Conservation (phyloP, 2,329 filamentous ascomycete genomes). For the Verticillium isaacii region DNA sequence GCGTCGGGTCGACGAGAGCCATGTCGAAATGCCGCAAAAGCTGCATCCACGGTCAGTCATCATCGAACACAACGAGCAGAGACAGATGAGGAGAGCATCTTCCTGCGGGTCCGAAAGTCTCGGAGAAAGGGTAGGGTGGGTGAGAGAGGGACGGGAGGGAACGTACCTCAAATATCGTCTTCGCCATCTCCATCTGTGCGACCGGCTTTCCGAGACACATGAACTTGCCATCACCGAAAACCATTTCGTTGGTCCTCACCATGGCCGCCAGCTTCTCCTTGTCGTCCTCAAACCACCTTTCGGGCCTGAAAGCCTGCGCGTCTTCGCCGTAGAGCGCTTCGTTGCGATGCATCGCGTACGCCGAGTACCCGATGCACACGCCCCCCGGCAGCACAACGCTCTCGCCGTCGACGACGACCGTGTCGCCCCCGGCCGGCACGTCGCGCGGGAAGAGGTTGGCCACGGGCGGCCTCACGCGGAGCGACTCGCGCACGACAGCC, state of each 20-base stretch:
- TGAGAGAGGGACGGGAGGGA: not conserved
- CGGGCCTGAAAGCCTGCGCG: conserved; percentile 50
- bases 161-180: conserved; percentile 29
- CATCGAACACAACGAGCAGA: not conserved
- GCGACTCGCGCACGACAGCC: conserved; percentile 30
- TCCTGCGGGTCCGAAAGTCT: not conserved
- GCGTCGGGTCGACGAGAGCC: conserved; percentile 17
- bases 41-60: conserved; percentile 10
- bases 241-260: conserved; percentile 7
- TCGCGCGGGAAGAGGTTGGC: conserved; percentile 17
- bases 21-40: conserved; percentile 23
- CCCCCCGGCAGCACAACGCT: conserved; percentile 41
- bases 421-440: conserved; percentile 15
- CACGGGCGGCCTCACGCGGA: conserved; percentile 21
- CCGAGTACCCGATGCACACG: conserved; percentile 54
- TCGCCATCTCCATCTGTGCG: conserved; percentile 7
- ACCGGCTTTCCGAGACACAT: conserved; percentile 10
- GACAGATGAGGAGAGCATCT: not conserved
- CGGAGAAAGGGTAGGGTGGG: not conserved
- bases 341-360: conserved; percentile 57
- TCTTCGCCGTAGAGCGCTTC: conserved; percentile 52
- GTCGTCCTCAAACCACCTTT: conserved; percentile 47
- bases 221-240: conserved; percentile 10
- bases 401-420: conserved; percentile 10
- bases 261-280: conserved; percentile 16